Base-by-base conservation (phyloP, 179 eudicot species). In the Sideroxylon spinosum region DNA sequence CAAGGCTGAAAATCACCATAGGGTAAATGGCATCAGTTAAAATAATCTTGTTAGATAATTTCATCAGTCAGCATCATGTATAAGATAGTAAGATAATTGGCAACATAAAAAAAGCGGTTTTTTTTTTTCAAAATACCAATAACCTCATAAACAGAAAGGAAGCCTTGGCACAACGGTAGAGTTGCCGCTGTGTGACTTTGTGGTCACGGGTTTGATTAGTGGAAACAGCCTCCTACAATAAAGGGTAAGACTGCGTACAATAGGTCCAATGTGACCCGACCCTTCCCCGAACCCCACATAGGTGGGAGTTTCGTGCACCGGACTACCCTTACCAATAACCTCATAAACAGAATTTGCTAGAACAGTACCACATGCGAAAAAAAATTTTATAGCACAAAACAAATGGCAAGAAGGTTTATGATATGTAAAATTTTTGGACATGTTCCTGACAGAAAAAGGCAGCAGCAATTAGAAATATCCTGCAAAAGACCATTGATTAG, bases 1-100 rank as follows among this genome's bases (percentile, higher is more conserved):
- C 99, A 23, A 95, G 97, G 83, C 98, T 93, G 93, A 57, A 78
- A 78, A 78, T 53, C 55, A n/a, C 56, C 68, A 56, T 44, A 28
- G 25, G 25, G 59, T 75, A 14, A 62, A 32, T 63, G 72, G 56
- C 66, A 6, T 50, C 20, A 71, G 49, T 70, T 13, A 59, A 20
- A n/a, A 64, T n/a, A 32, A 56, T 26, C 7, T 22, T 20, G 10
- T 62, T 19, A 60, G 26, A 75, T 67, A 48, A 50, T 28, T 32
- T 55, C 62, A 53, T 22, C 26, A 22, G 19, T 56, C 75, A 8
- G 22, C 60, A 79, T 74, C 29, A 68, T 17, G 56, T 14, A 20
- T 3, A 19, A n/a, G 57, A 73, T 37, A 65, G 59, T 29, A 73
- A 61, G 25, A 46, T 75, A 46, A 75, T 48, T 9, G 26, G 70